Conservation (phyloP, 2,329 filamentous ascomycete genomes). For the Sarocladium strictum region DNA sequence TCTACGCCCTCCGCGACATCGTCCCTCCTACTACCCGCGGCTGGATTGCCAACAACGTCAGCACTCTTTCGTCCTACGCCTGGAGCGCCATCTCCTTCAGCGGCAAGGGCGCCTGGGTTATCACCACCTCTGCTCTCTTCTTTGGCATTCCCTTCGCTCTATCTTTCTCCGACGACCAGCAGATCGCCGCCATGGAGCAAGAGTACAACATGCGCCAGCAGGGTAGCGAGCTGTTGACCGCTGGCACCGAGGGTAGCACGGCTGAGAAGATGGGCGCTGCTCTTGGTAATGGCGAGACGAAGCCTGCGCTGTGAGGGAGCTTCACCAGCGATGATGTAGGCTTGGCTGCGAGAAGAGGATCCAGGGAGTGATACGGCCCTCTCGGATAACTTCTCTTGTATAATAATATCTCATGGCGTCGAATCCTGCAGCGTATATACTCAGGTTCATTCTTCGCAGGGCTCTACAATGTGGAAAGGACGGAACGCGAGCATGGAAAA, state of each 20-base stretch:
- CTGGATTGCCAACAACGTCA: conserved; percentile 56
- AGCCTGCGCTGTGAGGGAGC: conserved; percentile 43
- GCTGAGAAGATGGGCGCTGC: conserved; percentile 44
- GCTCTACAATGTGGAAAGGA: not conserved
- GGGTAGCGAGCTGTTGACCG: conserved; percentile 64
- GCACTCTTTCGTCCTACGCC: conserved; percentile 42
- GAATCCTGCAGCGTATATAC: conserved; percentile 1
- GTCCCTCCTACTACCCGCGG: conserved; percentile 67
- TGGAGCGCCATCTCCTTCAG: conserved; percentile 61
- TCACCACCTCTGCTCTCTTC: conserved; percentile 83
- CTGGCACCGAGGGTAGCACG: conserved; percentile 35
- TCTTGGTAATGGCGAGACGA: conserved; percentile 35
- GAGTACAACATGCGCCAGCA: conserved; percentile 95
- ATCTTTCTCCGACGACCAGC: conserved; percentile 92
- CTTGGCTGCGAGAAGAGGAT: not conserved
- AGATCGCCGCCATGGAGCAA: conserved; percentile 94
- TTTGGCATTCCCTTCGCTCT: conserved; percentile 90
- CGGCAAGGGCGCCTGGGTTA: conserved; percentile 84
- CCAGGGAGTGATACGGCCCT: not conserved
- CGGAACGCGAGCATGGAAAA: conserved; percentile 1
- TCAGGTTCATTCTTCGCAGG: not conserved
- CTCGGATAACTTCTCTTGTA: conserved; percentile 1
- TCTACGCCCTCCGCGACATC: conserved; percentile 70
- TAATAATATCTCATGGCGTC: not conserved
- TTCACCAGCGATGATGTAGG: not conserved